Conservation (phyloP, 805 yeast species). For the Cyberlindnera euphorbiiphila region DNA sequence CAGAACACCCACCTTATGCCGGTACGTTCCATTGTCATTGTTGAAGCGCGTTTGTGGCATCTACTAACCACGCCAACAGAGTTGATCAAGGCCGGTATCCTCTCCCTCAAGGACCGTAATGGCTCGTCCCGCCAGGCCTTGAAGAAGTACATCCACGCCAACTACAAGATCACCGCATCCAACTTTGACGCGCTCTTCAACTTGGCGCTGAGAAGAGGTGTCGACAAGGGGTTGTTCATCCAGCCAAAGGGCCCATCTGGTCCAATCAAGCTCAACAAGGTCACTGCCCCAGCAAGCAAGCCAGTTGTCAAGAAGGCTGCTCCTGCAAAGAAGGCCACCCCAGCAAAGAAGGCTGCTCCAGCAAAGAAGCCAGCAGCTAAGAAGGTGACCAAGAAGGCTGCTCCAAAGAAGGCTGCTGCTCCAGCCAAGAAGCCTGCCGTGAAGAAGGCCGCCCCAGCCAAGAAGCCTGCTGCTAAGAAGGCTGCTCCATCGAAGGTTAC, state of each 20-base stretch:
- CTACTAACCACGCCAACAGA: conserved; percentile 20
- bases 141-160: conserved; percentile 73
- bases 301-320: conserved; percentile 29
- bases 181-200: conserved; percentile 77
- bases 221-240: conserved; percentile 64
- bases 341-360: conserved; percentile 26
- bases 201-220: conserved; percentile 75
- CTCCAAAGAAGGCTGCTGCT: conserved; percentile 29
- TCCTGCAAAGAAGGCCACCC: conserved; percentile 29
- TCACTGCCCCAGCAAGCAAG: conserved; percentile 26
- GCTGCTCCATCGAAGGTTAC: conserved; percentile 25
- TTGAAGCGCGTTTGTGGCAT: too few relatives aligned
- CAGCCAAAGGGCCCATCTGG: conserved; percentile 93
- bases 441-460: conserved; percentile 26
- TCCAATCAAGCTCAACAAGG: conserved; percentile 60
- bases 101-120: conserved; percentile 70
- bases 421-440: conserved; percentile 31
- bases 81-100: conserved; percentile 52
- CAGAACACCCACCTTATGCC: conserved; percentile 28
- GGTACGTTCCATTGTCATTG: too few relatives aligned
- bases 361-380: conserved; percentile 27
- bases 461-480: conserved; percentile 26
- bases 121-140: conserved; percentile 86
- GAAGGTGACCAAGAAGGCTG: conserved; percentile 26
- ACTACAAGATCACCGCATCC: conserved; percentile 52